Evolutionary conservation across 1,139 yeast genomes (phyloP).

Genomic region (Yamadazyma conglobata): DNA sequence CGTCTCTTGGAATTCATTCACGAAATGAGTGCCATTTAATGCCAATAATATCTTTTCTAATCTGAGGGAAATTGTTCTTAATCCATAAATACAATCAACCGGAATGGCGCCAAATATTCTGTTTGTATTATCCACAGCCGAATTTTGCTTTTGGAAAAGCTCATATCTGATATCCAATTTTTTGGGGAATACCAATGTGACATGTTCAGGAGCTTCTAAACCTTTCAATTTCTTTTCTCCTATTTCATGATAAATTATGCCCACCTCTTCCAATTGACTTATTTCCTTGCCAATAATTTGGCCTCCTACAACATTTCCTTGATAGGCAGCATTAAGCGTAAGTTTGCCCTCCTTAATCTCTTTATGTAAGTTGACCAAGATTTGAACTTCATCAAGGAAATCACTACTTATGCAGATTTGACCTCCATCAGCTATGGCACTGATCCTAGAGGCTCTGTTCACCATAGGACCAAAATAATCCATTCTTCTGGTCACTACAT

Average conservation of each 20-base stretch:
- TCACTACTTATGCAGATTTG: slow-evolving; percentile 86
- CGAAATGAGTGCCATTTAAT: slow-evolving; percentile 26
- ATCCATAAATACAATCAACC: slow-evolving; percentile 42
- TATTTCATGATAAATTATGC: slow-evolving; percentile 63
- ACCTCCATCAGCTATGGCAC: slow-evolving; percentile 98
- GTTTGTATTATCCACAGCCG: slow-evolving; percentile 15
- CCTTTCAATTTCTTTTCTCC: slow-evolving; percentile 94
- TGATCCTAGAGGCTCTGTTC: slow-evolving; percentile 87
- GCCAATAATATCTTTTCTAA: slow-evolving; percentile 48
- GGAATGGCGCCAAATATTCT: slow-evolving; percentile 40
- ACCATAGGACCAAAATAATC: slow-evolving; percentile 99
- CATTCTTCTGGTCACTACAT: slow-evolving; percentile 94
- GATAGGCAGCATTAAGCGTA: slow-evolving; percentile 53
- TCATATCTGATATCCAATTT: slow-evolving; percentile 57
- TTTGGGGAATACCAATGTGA: slow-evolving; percentile 76
- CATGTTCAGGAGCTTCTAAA: slow-evolving; percentile 85
- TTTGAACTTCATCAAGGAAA: slow-evolving; percentile 66
- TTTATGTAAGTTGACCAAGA: slow-evolving; percentile 53
- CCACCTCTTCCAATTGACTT: slow-evolving; percentile 61
- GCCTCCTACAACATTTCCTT: slow-evolving; percentile 58
- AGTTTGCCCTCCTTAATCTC: slow-evolving; percentile 38
- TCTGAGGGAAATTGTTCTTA: slow-evolving; percentile 47
- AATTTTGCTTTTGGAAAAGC: slow-evolving; percentile 33
- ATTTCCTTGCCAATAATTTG: slow-evolving; percentile 68
- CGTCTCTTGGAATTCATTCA: slow-evolving; percentile 27